Conservation (phyloP, 148 eudicot genomes). For the Beta vulgaris region DNA sequence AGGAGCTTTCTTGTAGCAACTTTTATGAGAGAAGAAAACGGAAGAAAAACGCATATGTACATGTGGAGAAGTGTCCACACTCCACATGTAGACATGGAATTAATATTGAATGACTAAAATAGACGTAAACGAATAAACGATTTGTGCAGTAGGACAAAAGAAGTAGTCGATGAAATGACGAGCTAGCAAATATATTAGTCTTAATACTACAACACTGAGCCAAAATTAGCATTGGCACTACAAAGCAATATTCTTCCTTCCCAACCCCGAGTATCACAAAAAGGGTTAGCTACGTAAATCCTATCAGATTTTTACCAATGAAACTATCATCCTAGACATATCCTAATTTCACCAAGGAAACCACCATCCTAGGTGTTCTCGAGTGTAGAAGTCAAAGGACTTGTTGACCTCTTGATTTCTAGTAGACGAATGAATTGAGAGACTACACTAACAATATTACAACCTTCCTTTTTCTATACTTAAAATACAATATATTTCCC, state of each 20-base stretch:
- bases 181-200: neutral
- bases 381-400: too few species aligned
- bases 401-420: too few species aligned
- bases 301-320: too few species aligned
- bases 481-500: too few species aligned
- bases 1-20: constrained; percentile 21
- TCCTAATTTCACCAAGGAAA: too few species aligned
- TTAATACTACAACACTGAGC: neutral
- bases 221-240: neutral
- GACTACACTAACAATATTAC: too few species aligned
- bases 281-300: neutral
- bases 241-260: too few species aligned
- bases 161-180: neutral
- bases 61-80: neutral
- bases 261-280: neutral
- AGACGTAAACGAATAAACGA: neutral
- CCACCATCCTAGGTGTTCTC: too few species aligned
- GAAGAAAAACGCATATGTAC: neutral
- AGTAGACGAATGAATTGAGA: too few species aligned
- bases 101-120: neutral
- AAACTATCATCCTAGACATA: too few species aligned
- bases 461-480: too few species aligned
- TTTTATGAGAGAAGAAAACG: constrained; percentile 1
- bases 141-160: neutral
- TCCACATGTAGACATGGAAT: neutral